phyloP scores from a whole-genome alignment of 2,329 filamentous ascomycete genomes.

The Colletotrichum euphorbiae region DNA sequence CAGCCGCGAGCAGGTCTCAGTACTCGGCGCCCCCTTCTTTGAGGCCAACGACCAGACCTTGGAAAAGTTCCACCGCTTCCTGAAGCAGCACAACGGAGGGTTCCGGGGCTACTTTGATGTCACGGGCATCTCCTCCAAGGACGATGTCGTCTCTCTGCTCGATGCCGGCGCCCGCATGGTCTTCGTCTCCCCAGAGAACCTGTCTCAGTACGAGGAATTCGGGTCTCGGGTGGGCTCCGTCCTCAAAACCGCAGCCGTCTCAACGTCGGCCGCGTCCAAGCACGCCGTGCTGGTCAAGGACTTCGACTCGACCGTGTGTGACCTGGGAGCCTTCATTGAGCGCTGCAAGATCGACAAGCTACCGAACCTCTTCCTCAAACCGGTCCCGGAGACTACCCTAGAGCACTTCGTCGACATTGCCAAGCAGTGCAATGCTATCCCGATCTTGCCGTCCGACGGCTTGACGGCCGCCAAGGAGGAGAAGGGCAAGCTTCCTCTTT shows the following conservation, averaged over 20 bases:
- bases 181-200: conserved; percentile 79
- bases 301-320: conserved; percentile 58
- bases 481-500: conserved; percentile 71
- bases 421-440: conserved; percentile 69
- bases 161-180: conserved; percentile 87
- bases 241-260: conserved; percentile 59
- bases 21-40: conserved; percentile 70
- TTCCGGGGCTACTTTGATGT: conserved; percentile 81
- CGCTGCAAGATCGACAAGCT: conserved; percentile 59
- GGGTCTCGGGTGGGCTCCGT: conserved; percentile 67
- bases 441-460: conserved; percentile 77
- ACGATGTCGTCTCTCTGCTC: conserved; percentile 83
- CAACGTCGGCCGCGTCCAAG: conserved; percentile 53
- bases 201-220: conserved; percentile 68
- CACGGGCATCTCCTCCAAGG: conserved; percentile 72
- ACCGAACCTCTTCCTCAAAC: conserved; percentile 63
- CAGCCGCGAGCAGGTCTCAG: conserved; percentile 66
- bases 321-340: conserved; percentile 57
- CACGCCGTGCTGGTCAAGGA: conserved; percentile 64
- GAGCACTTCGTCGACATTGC: conserved; percentile 60
- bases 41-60: conserved; percentile 62
- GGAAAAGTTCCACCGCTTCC: conserved; percentile 59
- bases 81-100: conserved; percentile 62
- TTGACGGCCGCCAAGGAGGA: conserved; percentile 77
- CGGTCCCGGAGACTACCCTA: conserved; percentile 58